Evolutionary conservation across 345 rosid species (phyloP).

Genomic region (Gossypium anomalum): DNA sequence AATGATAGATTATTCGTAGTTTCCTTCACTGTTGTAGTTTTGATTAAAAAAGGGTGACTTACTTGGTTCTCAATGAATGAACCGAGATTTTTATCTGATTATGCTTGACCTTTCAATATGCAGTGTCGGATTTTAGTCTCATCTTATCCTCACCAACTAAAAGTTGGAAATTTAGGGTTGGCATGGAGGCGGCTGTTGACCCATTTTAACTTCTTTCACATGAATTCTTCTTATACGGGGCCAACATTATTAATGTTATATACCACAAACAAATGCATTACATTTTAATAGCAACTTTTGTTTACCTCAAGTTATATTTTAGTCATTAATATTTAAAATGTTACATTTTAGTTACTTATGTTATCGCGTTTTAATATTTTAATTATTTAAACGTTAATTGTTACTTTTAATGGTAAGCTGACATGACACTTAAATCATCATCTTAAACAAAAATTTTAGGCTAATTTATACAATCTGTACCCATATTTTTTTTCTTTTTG

Average conservation of each 20-base stretch:
- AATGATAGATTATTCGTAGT: background rate
- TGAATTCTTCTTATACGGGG: background rate
- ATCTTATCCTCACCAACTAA: background rate
- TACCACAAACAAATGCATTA: no score
- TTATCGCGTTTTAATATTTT: no score
- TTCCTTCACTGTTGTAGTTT: background rate
- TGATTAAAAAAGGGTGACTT: background rate
- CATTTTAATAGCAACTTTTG: no score
- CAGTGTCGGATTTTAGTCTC: background rate
- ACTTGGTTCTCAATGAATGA: no score
- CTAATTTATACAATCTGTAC: no score
- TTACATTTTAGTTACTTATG: no score
- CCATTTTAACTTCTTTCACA: background rate
- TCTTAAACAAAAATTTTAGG: no score
- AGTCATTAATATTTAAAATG: fast-evolving
- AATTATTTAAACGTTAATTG: no score
- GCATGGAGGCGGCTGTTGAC: background rate
- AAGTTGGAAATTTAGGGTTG: background rate
- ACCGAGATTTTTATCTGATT: background rate
- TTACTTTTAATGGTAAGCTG: no score
- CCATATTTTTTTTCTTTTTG: no score
- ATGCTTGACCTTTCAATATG: background rate
- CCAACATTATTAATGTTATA: background rate
- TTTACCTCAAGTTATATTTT: no score
- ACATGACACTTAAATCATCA: no score